These are phyloP conservation scores for Nematodospora anomalae DNA, from an alignment of 1,139 yeast genomes.

Conservation along the genomic window DNA sequence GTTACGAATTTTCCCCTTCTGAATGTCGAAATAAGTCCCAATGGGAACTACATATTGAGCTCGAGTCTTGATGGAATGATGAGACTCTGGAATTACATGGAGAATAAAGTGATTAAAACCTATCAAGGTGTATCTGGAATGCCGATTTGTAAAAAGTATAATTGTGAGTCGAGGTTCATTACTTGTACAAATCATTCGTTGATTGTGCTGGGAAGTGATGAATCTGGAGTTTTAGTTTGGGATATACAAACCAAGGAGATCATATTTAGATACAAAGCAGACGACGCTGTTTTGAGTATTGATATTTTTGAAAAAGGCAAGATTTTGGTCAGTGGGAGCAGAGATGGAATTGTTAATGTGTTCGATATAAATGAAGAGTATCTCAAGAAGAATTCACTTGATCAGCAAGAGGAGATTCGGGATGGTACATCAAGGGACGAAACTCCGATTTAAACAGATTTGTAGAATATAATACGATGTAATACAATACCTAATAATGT, in stretches of 20 bases:
- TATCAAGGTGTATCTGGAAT: constrained; percentile 41
- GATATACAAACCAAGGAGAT: constrained; percentile 67
- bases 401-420: not conserved
- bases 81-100: constrained; percentile 80
- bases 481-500: too few species aligned
- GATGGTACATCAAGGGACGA: constrained; percentile 4
- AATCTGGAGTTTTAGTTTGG: constrained; percentile 66
- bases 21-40: constrained; percentile 73
- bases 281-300: constrained; percentile 49
- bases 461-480: too few species aligned
- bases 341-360: constrained; percentile 26
- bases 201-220: constrained; percentile 68
- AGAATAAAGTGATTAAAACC: constrained; percentile 76
- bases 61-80: constrained; percentile 79
- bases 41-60: constrained; percentile 77
- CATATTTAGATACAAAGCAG: constrained; percentile 32
- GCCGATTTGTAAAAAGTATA: constrained; percentile 44
- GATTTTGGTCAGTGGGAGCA: constrained; percentile 39
- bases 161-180: constrained; percentile 52
- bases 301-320: constrained; percentile 40
- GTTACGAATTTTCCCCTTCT: constrained; percentile 66
- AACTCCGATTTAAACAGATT: constrained; percentile 6
- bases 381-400: constrained; percentile 4
- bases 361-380: constrained; percentile 23
- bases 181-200: constrained; percentile 30